Evolutionary conservation across 177 flowering plant species (phyloP).

Genomic region (Telopea speciosissima): DNA sequence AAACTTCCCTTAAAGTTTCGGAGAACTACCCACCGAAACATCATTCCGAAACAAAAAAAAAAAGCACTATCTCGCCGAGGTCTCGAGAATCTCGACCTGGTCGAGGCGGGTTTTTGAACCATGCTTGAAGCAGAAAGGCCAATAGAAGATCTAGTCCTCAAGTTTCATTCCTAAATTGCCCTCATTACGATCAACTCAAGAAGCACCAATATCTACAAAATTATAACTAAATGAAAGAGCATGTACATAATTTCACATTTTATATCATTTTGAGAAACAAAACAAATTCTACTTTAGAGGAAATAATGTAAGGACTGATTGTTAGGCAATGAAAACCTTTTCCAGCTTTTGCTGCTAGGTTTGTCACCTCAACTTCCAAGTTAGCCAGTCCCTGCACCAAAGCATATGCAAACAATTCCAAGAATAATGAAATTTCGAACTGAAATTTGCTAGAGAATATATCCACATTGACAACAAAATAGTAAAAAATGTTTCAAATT

Average conservation of each 20-base stretch:
- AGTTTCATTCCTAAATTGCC: not conserved
- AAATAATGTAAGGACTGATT: slow-evolving; percentile 4
- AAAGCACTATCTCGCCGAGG: no score
- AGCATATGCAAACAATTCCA: slow-evolving; percentile 3
- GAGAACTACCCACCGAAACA: no score
- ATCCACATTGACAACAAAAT: not conserved
- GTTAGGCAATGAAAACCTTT: slow-evolving; percentile 52
- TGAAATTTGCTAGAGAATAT: not conserved
- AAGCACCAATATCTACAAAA: not conserved
- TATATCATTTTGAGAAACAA: no score
- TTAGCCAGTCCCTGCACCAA: slow-evolving; percentile 60
- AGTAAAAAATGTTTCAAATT: not conserved
- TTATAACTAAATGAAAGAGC: not conserved
- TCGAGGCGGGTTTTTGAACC: no score
- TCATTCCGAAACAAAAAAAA: no score
- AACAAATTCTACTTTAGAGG: not conserved
- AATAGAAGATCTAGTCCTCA: not conserved
- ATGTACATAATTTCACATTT: not conserved
- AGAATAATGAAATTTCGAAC: not conserved
- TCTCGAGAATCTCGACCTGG: no score
- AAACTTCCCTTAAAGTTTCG: no score
- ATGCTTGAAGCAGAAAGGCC: no score
- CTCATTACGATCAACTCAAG: no score
- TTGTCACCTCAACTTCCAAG: slow-evolving; percentile 93
- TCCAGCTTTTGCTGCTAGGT: slow-evolving; percentile 95